Percentiles rank a stretch among this genome's conserved stretches.
Conservation (phyloP, 306 rosid species). For the Dalbergia cochinchinensis region DNA sequence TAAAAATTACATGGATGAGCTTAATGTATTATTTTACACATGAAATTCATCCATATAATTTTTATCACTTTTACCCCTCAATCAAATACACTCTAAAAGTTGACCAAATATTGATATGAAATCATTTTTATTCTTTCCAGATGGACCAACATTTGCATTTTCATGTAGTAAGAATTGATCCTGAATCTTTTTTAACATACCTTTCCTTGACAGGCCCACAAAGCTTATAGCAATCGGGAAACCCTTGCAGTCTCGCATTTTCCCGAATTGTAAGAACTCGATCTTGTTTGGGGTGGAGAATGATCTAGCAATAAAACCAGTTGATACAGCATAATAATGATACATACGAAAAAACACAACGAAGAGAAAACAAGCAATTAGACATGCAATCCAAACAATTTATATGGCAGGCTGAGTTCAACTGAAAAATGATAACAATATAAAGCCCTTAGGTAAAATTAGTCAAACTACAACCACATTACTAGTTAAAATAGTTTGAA, state of each 20-base stretch:
- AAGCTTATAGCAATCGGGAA: slow-evolving; percentile 78
- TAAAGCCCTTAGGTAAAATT: slow-evolving; percentile 2
- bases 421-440: slow-evolving; percentile 1
- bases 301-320: neutral
- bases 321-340: neutral
- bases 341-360: neutral
- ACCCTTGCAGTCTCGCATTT: slow-evolving; percentile 80
- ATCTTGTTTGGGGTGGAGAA: slow-evolving; percentile 71
- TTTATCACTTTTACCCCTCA: too few relatives aligned
- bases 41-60: too few relatives aligned
- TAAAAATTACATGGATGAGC: too few relatives aligned
- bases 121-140: too few relatives aligned
- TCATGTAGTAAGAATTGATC: neutral
- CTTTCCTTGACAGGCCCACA: slow-evolving; percentile 71
- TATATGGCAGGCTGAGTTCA: neutral
- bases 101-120: too few relatives aligned
- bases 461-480: neutral
- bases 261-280: slow-evolving; percentile 73
- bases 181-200: slow-evolving; percentile 47
- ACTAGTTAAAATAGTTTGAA: neutral
- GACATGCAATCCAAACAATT: neutral
- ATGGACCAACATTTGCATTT: too few relatives aligned
- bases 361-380: neutral
- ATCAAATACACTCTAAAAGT: too few relatives aligned
- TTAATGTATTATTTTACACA: too few relatives aligned